Evolutionary conservation across 2,329 filamentous ascomycete genomes (phyloP), one percentile per base, ranked within the genome.

Genomic region (Ophiocordyceps camponoti-leonardi): DNA sequence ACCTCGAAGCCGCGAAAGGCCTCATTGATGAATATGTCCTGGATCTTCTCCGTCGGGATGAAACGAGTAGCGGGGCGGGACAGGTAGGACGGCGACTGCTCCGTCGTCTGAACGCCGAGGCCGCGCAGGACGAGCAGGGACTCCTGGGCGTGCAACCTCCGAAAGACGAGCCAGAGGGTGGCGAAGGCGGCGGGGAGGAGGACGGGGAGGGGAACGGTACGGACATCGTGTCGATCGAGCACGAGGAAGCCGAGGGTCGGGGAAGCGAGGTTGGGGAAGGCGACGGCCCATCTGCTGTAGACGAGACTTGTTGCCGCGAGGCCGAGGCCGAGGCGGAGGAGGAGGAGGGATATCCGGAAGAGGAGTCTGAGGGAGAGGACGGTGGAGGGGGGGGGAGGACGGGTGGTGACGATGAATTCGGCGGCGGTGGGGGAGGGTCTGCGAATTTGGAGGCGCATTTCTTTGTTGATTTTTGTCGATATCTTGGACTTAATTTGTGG

Each of bases 1-100:
- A 96, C 87, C 64, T 88, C 86, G 56, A 95, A 94, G 1, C 88
- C 88, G 47, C 77, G 78, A 63, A 96, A 96, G 4, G 88, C 92
- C 67, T 98, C 92, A 60, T 95, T 87, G 44, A 98, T 84, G 45
- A 95, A 77, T 47, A 98, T 81, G 60, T 98, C 92, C 58, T 85
- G 85, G 47, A 98, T 93, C 63, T 86, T 81, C 41, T 83, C 84
- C 0, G 90, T 94, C 0, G 92, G 90, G 48, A 98, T 96, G 61
- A 80, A 73, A 46, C 73, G 63, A 55, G 73, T 72, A 46, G 65
- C 61, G 42, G 58, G 53, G 18, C 61, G 54, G 4, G 62, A 60
- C 33, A 88, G 68, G 55, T 85, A 86, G 10, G 79, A 82, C 16
- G 49, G 49, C 5, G 61, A 49, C 10, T 80, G 79, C 26, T 77